Conservation (phyloP, 1,139 yeast species). For the Sugiyamaella neomexicana region DNA sequence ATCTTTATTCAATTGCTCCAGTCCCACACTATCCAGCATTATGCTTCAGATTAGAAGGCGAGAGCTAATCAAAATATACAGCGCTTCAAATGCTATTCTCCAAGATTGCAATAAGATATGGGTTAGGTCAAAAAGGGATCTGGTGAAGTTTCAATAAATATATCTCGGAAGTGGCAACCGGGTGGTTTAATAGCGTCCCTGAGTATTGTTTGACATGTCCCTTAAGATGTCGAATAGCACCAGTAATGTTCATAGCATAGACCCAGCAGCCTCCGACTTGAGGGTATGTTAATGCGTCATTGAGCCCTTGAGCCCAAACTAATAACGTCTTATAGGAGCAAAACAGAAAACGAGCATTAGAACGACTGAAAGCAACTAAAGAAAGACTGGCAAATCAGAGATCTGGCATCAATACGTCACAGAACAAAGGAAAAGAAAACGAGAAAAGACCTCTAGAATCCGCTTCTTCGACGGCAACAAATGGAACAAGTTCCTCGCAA, state of each 20-base stretch:
- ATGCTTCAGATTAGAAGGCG: background rate
- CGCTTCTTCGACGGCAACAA: constrained; percentile 3
- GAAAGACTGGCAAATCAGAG: constrained; percentile 30
- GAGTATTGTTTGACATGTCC: background rate
- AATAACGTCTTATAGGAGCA: constrained; percentile 42
- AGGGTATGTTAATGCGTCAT: background rate
- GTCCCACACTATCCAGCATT: constrained; percentile 10
- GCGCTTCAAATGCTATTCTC: too few relatives aligned
- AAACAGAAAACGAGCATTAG: constrained; percentile 60
- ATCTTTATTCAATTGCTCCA: background rate
- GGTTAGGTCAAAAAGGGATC: background rate
- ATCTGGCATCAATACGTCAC: constrained; percentile 1
- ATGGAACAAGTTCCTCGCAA: constrained; percentile 15
- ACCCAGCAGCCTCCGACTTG: background rate
- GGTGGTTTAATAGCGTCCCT: background rate
- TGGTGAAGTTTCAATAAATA: background rate
- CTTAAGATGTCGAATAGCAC: background rate
- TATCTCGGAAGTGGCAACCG: background rate
- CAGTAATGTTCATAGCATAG: background rate
- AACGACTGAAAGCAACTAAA: constrained; percentile 53
- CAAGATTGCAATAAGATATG: background rate
- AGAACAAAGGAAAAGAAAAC: constrained; percentile 10
- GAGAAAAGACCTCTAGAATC: constrained; percentile 9
- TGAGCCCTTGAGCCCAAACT: background rate
- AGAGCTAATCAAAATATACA: too few relatives aligned